These are phyloP conservation scores for Boletus patriciae DNA, from an alignment of 768 basidiomycete species.

Conservation along the genomic window DNA sequence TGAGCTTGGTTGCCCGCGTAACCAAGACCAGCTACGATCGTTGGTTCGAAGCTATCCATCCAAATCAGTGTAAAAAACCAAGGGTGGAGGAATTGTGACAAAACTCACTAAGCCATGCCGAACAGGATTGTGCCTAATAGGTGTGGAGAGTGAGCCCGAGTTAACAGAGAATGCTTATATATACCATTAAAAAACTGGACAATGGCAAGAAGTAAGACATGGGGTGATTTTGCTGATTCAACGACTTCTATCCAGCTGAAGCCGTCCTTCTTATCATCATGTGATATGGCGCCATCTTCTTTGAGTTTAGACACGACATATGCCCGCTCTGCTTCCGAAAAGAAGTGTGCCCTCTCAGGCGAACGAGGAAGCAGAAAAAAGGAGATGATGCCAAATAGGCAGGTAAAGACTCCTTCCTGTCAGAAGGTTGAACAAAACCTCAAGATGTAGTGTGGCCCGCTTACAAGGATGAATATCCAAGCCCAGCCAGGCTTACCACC, in stretches of 20 bases:
- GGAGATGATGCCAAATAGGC: conserved; percentile 52
- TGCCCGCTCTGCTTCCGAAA: conserved; percentile 48
- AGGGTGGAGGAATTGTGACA: too few species aligned
- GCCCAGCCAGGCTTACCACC: conserved; percentile 55
- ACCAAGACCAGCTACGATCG: conserved; percentile 64
- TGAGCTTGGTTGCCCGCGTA: conserved; percentile 55
- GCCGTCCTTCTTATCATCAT: conserved; percentile 42
- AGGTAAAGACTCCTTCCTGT: conserved; percentile 61
- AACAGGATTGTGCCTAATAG: conserved; percentile 15
- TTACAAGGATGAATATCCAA: conserved; percentile 56
- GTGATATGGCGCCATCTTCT: conserved; percentile 31
- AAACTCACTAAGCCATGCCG: conserved; percentile 24
- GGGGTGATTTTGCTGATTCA: conserved; percentile 48
- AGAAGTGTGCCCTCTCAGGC: conserved; percentile 47
- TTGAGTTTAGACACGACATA: conserved; percentile 38
- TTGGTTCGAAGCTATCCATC: conserved; percentile 57
- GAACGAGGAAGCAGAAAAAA: conserved; percentile 48
- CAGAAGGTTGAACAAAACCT: background rate
- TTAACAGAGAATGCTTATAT: background rate
- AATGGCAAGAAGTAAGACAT: conserved; percentile 24
- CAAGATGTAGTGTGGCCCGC: background rate
- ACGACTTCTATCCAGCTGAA: conserved; percentile 61
- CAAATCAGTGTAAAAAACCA: too few species aligned
- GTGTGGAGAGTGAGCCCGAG: background rate
- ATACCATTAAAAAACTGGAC: background rate